Percentiles rank a stretch among this genome's conserved stretches.
Conservation (phyloP, 331 rosid genomes). For the Malus hybrid region DNA sequence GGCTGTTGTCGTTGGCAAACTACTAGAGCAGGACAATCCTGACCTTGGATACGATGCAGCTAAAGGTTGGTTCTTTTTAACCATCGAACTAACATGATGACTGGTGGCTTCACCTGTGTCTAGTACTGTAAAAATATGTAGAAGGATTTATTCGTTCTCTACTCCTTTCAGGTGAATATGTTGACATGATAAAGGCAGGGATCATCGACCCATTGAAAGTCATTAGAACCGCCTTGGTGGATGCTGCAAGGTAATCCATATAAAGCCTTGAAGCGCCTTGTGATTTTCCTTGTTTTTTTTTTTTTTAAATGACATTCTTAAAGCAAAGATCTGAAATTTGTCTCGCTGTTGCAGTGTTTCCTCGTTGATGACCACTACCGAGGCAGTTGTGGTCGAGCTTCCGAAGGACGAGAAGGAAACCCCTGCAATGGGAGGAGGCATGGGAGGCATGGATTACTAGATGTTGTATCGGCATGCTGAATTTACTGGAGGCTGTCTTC, state of each 20-base stretch:
- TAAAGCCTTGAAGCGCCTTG: neutral
- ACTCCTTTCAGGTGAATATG: constrained; percentile 41
- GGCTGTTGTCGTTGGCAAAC: constrained; percentile 46
- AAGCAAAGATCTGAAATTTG: neutral
- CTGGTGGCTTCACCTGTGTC: neutral
- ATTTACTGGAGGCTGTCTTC: neutral
- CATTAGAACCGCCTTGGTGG: constrained; percentile 50
- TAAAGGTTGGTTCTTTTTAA: constrained; percentile 26
- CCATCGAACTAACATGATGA: neutral
- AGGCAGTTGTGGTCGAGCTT: constrained; percentile 40
- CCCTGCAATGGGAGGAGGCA: constrained; percentile 37
- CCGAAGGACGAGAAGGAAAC: constrained; percentile 40
- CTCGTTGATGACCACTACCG: constrained; percentile 44
- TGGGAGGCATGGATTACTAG: constrained; percentile 34
- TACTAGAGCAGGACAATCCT: constrained; percentile 46
- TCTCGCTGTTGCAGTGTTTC: constrained; percentile 27
- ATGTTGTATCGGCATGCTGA: neutral
- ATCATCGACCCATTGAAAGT: constrained; percentile 51
- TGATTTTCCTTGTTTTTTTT: neutral
- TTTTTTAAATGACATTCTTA: neutral
- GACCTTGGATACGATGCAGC: constrained; percentile 55
- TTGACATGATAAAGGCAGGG: constrained; percentile 51
- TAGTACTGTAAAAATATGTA: neutral
- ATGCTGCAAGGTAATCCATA: constrained; percentile 42
- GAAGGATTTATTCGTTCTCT: neutral